phyloP scores from a whole-genome alignment of 768 basidiomycete species.

The Termitomyces sp. region DNA sequence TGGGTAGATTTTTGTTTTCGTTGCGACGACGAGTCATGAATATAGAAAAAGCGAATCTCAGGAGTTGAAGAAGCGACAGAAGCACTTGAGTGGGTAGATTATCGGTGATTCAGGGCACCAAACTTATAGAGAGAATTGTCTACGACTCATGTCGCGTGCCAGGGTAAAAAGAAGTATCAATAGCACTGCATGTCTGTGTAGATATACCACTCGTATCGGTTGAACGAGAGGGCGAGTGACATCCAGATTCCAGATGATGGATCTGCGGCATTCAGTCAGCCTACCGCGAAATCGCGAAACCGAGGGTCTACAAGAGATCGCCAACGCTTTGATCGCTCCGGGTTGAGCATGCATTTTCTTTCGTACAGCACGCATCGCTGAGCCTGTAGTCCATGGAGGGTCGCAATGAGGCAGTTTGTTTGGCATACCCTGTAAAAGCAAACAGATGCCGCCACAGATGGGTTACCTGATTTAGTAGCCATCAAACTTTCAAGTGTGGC shows the following conservation, averaged over 20 bases:
- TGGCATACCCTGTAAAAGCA: not conserved
- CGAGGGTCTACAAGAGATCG: not conserved
- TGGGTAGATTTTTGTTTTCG: slow-evolving; percentile 3
- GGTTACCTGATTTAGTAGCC: not conserved
- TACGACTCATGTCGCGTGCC: not conserved
- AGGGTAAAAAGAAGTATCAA: slow-evolving; percentile 3
- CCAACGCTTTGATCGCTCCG: not conserved
- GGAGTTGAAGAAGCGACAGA: not conserved
- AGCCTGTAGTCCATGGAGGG: not conserved
- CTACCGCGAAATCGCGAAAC: not conserved
- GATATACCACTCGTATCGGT: not conserved
- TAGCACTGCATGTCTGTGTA: slow-evolving; percentile 7
- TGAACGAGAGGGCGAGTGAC: not conserved
- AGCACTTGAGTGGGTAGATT: not conserved
- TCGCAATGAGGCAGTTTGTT: slow-evolving; percentile 1
- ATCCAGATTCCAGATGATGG: not conserved
- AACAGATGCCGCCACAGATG: slow-evolving; percentile 1
- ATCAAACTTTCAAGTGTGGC: slow-evolving; percentile 4
- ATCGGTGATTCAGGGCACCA: not conserved
- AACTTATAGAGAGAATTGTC: slow-evolving; percentile 6
- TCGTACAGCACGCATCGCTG: not conserved
- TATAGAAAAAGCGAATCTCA: not conserved
- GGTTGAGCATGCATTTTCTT: not conserved
- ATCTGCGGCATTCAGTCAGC: not conserved
- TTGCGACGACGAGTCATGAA: not conserved